phyloP scores from a whole-genome alignment of 1,284 basidiomycete species.

The Cerrena zonata region DNA sequence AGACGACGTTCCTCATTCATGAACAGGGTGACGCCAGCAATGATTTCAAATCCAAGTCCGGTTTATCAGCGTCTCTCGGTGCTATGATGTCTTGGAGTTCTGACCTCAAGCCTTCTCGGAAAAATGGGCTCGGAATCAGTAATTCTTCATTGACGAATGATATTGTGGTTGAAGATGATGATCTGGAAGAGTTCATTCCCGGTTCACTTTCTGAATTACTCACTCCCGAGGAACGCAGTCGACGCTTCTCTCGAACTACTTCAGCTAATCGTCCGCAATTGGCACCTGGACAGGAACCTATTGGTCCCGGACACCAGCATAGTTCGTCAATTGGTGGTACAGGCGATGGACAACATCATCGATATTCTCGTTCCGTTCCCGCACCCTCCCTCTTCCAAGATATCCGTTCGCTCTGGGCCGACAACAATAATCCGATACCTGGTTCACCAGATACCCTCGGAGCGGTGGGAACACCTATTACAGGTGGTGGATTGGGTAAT shows the following conservation, averaged over 20 bases:
- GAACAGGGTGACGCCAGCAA: constrained; percentile 27
- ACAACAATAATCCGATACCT: constrained; percentile 23
- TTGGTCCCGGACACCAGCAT: background rate
- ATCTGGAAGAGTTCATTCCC: constrained; percentile 82
- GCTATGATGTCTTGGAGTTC: constrained; percentile 31
- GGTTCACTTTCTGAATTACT: constrained; percentile 82
- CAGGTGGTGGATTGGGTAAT: constrained; percentile 31
- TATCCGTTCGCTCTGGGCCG: constrained; percentile 69
- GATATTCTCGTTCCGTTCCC: constrained; percentile 73
- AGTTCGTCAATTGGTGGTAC: constrained; percentile 6
- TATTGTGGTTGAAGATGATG: constrained; percentile 62
- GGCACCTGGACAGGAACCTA: constrained; percentile 14
- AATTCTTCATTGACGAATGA: constrained; percentile 26
- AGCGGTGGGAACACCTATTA: constrained; percentile 14
- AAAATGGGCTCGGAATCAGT: background rate
- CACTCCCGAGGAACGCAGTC: constrained; percentile 75
- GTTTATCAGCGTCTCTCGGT: constrained; percentile 44
- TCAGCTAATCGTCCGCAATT: constrained; percentile 29
- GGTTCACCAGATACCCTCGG: constrained; percentile 22
- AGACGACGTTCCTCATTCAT: constrained; percentile 49
- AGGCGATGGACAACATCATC: constrained; percentile 46
- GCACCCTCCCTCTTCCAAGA: constrained; percentile 68
- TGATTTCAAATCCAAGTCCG: constrained; percentile 34
- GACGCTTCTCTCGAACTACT: constrained; percentile 70
- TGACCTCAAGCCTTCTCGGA: constrained; percentile 20